Evolutionary conservation across 1,139 yeast genomes (phyloP).

Genomic region (Geotrichum reessii): DNA sequence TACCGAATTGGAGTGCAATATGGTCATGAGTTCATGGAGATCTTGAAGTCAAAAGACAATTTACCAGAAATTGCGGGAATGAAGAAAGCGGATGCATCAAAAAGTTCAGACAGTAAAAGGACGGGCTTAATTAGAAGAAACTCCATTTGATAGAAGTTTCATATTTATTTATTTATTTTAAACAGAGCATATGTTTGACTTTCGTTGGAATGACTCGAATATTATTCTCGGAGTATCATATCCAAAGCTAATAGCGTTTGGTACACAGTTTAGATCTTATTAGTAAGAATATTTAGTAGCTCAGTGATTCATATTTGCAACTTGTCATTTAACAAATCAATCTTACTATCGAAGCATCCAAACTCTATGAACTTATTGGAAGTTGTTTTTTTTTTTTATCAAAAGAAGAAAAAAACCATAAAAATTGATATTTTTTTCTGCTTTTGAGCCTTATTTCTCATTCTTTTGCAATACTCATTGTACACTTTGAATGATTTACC

Average conservation of each 20-base stretch:
- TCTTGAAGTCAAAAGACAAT: constrained; percentile 48
- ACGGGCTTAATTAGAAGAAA: constrained; percentile 33
- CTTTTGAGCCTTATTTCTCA: neutral
- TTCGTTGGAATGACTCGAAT: neutral
- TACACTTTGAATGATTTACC: too few relatives aligned
- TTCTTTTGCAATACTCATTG: too few relatives aligned
- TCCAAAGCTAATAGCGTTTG: neutral
- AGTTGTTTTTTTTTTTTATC: neutral
- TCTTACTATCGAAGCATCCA: too few relatives aligned
- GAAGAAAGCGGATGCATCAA: constrained; percentile 27
- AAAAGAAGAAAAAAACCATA: neutral
- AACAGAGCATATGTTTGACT: neutral
- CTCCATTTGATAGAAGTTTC: constrained; percentile 7
- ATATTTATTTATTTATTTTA: neutral
- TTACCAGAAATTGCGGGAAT: constrained; percentile 61
- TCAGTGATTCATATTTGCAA: neutral
- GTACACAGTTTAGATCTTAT: neutral
- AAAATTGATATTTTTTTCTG: neutral
- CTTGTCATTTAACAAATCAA: neutral
- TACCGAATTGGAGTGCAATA: constrained; percentile 73
- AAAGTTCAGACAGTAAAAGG: constrained; percentile 28
- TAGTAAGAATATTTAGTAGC: neutral
- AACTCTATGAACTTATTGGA: too few relatives aligned
- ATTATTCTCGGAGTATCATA: neutral
- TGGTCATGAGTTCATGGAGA: constrained; percentile 55